Conservation (phyloP, 441 rosid genomes). For the Erysimum cheiri region DNA sequence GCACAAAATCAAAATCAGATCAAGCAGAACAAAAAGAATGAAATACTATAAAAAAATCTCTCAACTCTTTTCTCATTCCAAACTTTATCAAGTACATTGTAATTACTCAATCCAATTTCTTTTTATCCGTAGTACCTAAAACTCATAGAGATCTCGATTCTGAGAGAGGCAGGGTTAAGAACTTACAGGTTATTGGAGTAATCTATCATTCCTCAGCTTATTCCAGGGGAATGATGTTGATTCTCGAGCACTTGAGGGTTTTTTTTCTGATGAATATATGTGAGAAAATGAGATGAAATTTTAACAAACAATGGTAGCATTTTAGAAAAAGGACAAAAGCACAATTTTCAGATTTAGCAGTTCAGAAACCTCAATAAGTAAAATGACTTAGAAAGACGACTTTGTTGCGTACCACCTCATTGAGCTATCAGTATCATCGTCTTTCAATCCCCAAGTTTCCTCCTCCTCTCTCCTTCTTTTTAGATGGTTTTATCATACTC, state of each 20-base stretch:
- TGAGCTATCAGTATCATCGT: not conserved
- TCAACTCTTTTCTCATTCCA: slow-evolving; percentile 21
- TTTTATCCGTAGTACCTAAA: not conserved
- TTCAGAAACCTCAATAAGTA: not conserved
- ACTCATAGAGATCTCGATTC: not conserved
- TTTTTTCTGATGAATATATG: slow-evolving; percentile 2
- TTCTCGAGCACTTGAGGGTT: not conserved
- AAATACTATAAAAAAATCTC: slow-evolving; percentile 4
- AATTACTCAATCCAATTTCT: not conserved
- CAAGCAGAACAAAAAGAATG: slow-evolving; percentile 12
- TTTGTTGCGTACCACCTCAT: not conserved
- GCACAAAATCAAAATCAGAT: slow-evolving; percentile 14
- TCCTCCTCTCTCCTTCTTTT: not conserved
- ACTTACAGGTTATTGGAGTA: slow-evolving; percentile 22
- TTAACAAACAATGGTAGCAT: no score
- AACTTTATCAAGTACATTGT: not conserved
- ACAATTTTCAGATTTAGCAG: not conserved
- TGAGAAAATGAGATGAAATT: slow-evolving; percentile 1
- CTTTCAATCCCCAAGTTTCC: not conserved
- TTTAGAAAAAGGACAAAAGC: not conserved
- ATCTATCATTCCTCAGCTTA: not conserved
- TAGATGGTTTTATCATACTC: not conserved
- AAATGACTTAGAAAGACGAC: not conserved
- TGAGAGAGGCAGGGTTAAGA: slow-evolving; percentile 11
- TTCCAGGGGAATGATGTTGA: not conserved